Base-by-base conservation (phyloP, 2,329 filamentous ascomycete genomes). In the Rhynchosporium graminicola region DNA sequence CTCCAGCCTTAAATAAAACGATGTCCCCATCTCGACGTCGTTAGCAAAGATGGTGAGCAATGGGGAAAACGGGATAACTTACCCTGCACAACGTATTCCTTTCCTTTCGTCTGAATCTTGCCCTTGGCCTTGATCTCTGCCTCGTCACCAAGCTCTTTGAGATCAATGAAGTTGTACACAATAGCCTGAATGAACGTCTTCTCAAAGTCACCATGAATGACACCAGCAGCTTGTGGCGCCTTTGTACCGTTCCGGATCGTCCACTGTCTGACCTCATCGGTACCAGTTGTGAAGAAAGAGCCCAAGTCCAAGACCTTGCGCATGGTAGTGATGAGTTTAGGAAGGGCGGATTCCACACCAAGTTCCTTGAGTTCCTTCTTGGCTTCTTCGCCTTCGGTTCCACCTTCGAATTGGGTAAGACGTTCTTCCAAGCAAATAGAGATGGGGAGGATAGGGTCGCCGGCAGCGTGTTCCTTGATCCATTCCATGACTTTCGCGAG, bases 151-250 rank as follows among this genome's bases (percentile, higher is more conserved):
- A 90, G 81, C 78, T 98, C 95, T 80, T 89, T 92, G 59, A 99
- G 80, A 2, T 83, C 79, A 31, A 76, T 82, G 79, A 87, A 99
- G 81, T 97, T 98, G 81, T 96, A 98, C 36, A 97, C 92, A 67
- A 99, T 84, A 67, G 84, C 90, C 80, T 99, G 96, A 72, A 99
- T 99, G 76, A 99, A 99, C 0, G 96, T 99, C 87, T 99, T 99
- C 79, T 99, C 95, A 70, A 99, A 98, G 76, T 99, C 95, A 69
- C 89, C 91, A 80, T 99, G 95, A 70, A 99, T 99, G 67, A 99
- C 95, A 83, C 95, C 95, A 43, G 95, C 95, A 52, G 95, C 95
- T 74, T 96, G 90, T 20, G 95, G 95, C n/a, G 95, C 95, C 82
- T 99, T 99, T 75, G 89, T 97, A 71, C 92, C 93, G 74, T 91